Percentiles rank a stretch among this genome's conserved stretches.
These are phyloP conservation scores for Phytophthora colocasiae DNA, from an alignment of 352 stramenopile genomes.

Conservation along the genomic window DNA sequence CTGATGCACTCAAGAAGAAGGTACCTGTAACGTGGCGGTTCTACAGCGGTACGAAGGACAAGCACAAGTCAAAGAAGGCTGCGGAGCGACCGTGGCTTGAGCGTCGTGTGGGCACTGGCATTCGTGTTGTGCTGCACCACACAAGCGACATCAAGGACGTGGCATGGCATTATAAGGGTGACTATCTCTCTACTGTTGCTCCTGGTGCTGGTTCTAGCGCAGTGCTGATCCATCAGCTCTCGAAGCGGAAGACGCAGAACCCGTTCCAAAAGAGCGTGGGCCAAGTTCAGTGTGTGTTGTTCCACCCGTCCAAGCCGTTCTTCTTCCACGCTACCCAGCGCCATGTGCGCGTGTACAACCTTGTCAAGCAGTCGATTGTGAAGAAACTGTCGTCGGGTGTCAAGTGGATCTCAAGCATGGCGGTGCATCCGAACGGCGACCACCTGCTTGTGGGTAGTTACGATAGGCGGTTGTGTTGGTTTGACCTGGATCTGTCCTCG, in stretches of 20 bases:
- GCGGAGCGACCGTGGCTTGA: constrained; percentile 67
- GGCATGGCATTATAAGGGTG: constrained; percentile 98
- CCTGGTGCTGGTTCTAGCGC: constrained; percentile 89
- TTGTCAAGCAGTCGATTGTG: constrained; percentile 98
- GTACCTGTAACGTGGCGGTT: constrained; percentile 93
- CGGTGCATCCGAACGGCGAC: constrained; percentile 98
- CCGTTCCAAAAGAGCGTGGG: constrained; percentile 96
- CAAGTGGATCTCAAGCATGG: constrained; percentile 99
- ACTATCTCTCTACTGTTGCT: constrained; percentile 98
- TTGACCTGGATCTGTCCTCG: constrained; percentile 98
- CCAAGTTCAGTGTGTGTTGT: constrained; percentile 95
- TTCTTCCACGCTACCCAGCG: constrained; percentile 99
- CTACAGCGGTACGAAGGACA: constrained; percentile 85
- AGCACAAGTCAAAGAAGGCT: constrained; percentile 65
- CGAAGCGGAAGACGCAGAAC: constrained; percentile 96
- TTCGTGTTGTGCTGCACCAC: constrained; percentile 89
- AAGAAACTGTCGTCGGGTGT: constrained; percentile 98
- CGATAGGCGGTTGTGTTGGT: constrained; percentile 98
- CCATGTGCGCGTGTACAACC: constrained; percentile 98
- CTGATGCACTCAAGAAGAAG: constrained; percentile 85
- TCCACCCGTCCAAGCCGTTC: constrained; percentile 99
- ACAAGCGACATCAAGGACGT: constrained; percentile 93
- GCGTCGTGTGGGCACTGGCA: constrained; percentile 79
- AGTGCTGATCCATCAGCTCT: constrained; percentile 99
- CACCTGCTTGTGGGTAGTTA: constrained; percentile 98